Evolutionary conservation across 108 stramenopile species (phyloP), one percentile per base, ranked within the genome.

Genomic region (Discostella pseudostelligera): DNA sequence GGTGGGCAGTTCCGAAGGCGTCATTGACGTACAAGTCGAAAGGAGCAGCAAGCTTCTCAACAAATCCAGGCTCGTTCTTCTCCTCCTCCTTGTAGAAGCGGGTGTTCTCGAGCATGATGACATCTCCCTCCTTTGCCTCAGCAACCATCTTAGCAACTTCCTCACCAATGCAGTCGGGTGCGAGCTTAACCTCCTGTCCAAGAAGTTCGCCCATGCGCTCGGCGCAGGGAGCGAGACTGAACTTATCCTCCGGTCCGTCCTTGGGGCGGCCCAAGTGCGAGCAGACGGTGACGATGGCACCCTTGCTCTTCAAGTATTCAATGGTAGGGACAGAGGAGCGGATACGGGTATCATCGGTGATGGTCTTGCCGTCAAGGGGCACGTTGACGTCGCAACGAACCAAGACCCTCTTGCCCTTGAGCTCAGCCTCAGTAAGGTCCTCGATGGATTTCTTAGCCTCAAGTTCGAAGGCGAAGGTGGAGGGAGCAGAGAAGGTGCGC

Each of bases 1-100:
- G 96, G 87, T 99, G 99, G 74, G 99, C 99, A 49, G 99, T 99
- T 56, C 99, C 99, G 79, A 99, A 99, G 54, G 99, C 99, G 76
- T 99, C 99, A 84, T 99, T 99, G 65, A 99, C 98, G 84, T 82
- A 94, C 56, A 93, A 47, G 83, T 98, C 89, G 83, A 90, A 90
- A 55, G 90, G 88, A 80, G 89, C 79, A 60, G 94, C 92, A 62
- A 96, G 87, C 84, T 93, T 94, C 84, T 94, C 87, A 39, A 89
- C 93, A 79, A 93, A 92, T 55, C 56, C 90, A 28, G 90, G 69
- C 61, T 97, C 94, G 88, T 95, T 92, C 94, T 96, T 93, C 64
- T 78, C 80, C 74, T 97, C 97, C 79, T 95, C 95, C 83, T 90
- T 92, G 96, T 99, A 97, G 92, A 99, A 99, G 46, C 99, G 97